phyloP scores from a whole-genome alignment of 1,284 basidiomycete genomes.

The Puccinia novopanici region DNA sequence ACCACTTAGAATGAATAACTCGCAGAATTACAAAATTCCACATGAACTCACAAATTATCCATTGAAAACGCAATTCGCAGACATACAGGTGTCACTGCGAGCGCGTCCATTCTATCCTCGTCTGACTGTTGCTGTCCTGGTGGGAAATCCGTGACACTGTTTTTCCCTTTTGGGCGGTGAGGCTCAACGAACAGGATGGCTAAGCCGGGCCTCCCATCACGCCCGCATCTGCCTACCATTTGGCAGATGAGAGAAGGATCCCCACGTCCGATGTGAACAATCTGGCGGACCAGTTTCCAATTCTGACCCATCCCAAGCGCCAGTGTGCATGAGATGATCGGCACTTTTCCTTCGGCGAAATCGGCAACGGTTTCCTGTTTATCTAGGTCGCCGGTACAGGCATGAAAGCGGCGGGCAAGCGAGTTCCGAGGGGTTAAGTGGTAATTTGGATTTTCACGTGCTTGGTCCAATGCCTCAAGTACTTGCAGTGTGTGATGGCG shows the following conservation, averaged over 20 bases:
- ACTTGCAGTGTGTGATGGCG: not conserved
- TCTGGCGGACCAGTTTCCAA: not conserved
- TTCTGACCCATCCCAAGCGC: conserved; percentile 14
- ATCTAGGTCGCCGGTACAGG: conserved; percentile 5
- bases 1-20: too few species aligned
- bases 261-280: not conserved
- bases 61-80: not conserved
- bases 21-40: not conserved
- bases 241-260: not conserved
- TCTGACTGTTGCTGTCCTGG: not conserved
- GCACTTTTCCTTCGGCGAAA: not conserved
- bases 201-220: not conserved
- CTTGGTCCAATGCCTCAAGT: not conserved
- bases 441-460: not conserved
- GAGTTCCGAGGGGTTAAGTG: not conserved
- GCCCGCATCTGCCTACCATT: conserved; percentile 15
- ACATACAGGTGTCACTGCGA: not conserved
- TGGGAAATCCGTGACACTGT: conserved; percentile 5
- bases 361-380: not conserved
- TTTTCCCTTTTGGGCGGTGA: conserved; percentile 16
- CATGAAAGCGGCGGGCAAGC: not conserved
- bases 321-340: conserved; percentile 5
- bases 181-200: conserved; percentile 12
- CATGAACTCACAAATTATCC: not conserved
- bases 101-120: conserved; percentile 24